Evolutionary conservation across 2,329 filamentous ascomycete genomes (phyloP).

Genomic region (Sclerotinia spermophila): DNA sequence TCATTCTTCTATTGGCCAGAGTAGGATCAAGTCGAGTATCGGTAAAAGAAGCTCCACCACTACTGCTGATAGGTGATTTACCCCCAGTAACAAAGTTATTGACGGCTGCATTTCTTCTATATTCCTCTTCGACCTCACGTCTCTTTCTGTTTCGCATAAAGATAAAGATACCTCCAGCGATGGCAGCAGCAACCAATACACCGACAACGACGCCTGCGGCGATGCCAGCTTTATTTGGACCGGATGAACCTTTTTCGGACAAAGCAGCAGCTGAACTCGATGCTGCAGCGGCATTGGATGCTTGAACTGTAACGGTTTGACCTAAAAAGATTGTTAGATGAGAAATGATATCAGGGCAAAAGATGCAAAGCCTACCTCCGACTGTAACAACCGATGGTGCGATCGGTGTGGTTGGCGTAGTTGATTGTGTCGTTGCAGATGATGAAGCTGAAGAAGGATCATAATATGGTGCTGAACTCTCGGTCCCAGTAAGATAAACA

Average conservation of each 20-base stretch:
- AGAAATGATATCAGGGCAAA: neutral
- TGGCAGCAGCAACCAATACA: conserved; percentile 63
- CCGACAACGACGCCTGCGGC: conserved; percentile 85
- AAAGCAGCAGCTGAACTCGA: conserved; percentile 16
- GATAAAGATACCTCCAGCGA: conserved; percentile 68
- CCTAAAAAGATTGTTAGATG: conserved; percentile 17
- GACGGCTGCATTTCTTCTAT: conserved; percentile 74
- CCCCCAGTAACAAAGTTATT: conserved; percentile 68
- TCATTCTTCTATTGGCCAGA: conserved; percentile 75
- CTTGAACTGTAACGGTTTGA: conserved; percentile 34
- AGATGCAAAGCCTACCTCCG: conserved; percentile 15
- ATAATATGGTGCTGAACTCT: conserved; percentile 23
- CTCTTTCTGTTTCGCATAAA: conserved; percentile 73
- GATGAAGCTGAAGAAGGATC: conserved; percentile 19
- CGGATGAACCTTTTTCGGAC: conserved; percentile 3
- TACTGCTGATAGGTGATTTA: conserved; percentile 58
- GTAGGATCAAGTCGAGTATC: conserved; percentile 84
- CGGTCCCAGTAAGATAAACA: conserved; percentile 32
- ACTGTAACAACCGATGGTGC: conserved; percentile 33
- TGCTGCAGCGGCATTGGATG: conserved; percentile 20
- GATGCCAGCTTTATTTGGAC: conserved; percentile 63
- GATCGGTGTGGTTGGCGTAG: conserved; percentile 23
- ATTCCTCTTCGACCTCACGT: conserved; percentile 76
- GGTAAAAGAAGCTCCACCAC: conserved; percentile 56
- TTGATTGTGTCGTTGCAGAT: conserved; percentile 16